Base-by-base conservation (phyloP, 495 filamentous ascomycete species). In the Glutinoglossum americanum region DNA sequence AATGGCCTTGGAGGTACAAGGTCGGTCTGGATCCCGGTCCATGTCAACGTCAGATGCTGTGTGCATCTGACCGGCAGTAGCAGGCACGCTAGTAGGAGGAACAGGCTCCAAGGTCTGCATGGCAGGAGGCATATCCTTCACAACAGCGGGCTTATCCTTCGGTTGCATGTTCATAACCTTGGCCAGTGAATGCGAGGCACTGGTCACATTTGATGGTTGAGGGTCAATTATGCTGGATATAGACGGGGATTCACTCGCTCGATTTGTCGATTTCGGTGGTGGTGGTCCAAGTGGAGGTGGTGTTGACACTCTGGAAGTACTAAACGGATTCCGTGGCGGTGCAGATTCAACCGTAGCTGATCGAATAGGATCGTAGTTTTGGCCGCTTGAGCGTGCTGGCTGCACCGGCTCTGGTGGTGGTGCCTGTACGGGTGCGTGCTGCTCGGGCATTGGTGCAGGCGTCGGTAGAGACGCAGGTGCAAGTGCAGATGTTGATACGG, bases 141-240 rank as follows among this genome's bases (percentile, higher is more conserved):
- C 19, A 10, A 48, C 33, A 19, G 57, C 25, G 8, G 44, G 26
- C 3, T 27, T 60, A 11, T 60, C 51, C 27, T 56, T 63, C 57
- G 54, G 60, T 44, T 33, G 60, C 51, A 45, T 62, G 49, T 53
- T 53, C 23, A 53, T 28, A 10, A 59, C 49, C 49, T 53, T 53
- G 53, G 58, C 55, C 62, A 59, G 62, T 35, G 30, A 61, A 61
- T 11, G 56, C 9, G 33, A 60, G 51, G 23, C 72, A 71, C 1
- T 74, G 25, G 73, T 68, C 35, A 72, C 67, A 54, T 70, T 68
- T 57, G 69, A 65, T 11, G 66, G 67, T 11, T 84, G 80, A 8
- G 85, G 86, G 60, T 95, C 88, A 44, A 94, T 88, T 37, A 94
- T 75, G 66, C 86, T 92, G 21, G 87, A 81, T 60, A 95, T 94